phyloP scores from a whole-genome alignment of 306 rosid genomes.

The Cicer cuneatum region DNA sequence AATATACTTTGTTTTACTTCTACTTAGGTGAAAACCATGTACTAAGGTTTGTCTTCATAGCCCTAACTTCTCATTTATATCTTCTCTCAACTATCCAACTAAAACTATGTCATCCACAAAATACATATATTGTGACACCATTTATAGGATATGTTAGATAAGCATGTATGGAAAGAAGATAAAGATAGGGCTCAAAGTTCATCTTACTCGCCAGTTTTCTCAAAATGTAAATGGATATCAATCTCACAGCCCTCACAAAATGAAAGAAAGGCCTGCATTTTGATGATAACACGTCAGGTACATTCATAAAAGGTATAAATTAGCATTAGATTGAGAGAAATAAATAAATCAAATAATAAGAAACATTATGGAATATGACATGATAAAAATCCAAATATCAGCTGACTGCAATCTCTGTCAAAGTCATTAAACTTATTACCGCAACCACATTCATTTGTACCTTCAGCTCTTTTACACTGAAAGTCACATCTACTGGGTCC shows the following conservation, averaged over 20 bases:
- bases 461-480: constrained; percentile 94
- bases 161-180: background rate
- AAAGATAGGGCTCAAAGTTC: constrained; percentile 15
- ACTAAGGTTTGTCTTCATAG: background rate
- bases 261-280: constrained; percentile 89
- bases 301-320: constrained; percentile 7
- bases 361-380: constrained; percentile 8
- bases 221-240: constrained; percentile 83
- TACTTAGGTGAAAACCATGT: background rate
- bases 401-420: constrained; percentile 33
- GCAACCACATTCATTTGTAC: constrained; percentile 52
- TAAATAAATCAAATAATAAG: constrained; percentile 5
- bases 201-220: constrained; percentile 94
- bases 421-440: constrained; percentile 21
- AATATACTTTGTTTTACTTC: constrained; percentile 3
- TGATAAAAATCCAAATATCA: constrained; percentile 25
- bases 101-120: background rate
- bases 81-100: constrained; percentile 5
- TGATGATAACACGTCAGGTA: constrained; percentile 33
- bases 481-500: constrained; percentile 88
- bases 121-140: constrained; percentile 18
- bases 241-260: constrained; percentile 95
- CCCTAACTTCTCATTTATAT: background rate
- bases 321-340: background rate
- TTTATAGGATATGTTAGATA: constrained; percentile 5